These are phyloP conservation scores for Hypoxylon sp. DNA, from an alignment of 2,329 filamentous ascomycete genomes.

Conservation along the genomic window DNA sequence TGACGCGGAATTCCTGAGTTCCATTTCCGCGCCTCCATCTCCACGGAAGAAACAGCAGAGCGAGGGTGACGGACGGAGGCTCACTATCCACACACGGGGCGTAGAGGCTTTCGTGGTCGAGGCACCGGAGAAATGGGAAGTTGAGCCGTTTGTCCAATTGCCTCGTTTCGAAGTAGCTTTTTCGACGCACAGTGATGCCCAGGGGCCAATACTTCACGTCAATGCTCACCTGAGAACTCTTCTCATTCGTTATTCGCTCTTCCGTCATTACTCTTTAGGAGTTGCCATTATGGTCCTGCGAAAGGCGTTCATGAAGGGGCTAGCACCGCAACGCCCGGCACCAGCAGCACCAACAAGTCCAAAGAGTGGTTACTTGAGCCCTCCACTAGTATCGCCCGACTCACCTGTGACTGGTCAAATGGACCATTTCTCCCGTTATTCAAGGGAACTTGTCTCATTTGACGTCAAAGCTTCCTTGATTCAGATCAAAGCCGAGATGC, in stretches of 20 bases:
- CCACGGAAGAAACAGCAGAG: constrained; percentile 66
- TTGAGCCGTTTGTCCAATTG: constrained; percentile 86
- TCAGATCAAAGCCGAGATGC: constrained; percentile 90
- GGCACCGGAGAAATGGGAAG: constrained; percentile 83
- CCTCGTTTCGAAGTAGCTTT: constrained; percentile 89
- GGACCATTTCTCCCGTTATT: constrained; percentile 51
- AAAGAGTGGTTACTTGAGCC: constrained; percentile 53
- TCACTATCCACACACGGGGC: constrained; percentile 83
- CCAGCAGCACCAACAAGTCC: constrained; percentile 46
- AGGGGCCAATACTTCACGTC: constrained; percentile 88
- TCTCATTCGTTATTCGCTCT: constrained; percentile 89
- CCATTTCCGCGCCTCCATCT: constrained; percentile 62
- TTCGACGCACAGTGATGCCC: constrained; percentile 84
- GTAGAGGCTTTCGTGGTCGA: constrained; percentile 94
- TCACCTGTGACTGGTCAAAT: constrained; percentile 47
- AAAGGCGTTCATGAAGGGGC: constrained; percentile 72
- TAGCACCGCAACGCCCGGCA: constrained; percentile 48
- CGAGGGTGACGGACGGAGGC: constrained; percentile 80
- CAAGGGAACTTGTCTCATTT: constrained; percentile 78
- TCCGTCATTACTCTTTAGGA: constrained; percentile 89
- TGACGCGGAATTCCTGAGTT: constrained; percentile 71
- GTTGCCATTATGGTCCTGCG: constrained; percentile 82
- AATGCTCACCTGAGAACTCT: constrained; percentile 84
- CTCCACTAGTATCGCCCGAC: constrained; percentile 52
- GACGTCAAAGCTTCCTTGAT: constrained; percentile 85